Evolutionary conservation across 805 yeast species (phyloP), one percentile per base, ranked within the genome.

Genomic region (Spathaspora arborariae): DNA sequence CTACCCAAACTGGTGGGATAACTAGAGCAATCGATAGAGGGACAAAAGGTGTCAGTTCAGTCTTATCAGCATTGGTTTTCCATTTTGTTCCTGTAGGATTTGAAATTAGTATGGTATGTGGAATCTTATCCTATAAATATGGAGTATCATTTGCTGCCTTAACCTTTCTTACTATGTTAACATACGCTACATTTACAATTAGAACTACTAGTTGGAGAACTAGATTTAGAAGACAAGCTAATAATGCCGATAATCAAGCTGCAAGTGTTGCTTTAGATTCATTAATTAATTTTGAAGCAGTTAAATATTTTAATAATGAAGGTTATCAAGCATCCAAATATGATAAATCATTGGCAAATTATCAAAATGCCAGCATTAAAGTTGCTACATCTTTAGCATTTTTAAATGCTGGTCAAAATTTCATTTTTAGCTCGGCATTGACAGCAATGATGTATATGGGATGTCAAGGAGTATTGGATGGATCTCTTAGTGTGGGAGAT

Each of bases 401-500:
- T 57, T 70, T 87, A 50, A 87, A 87, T 53, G 75, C 89, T 0
- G 95, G 95, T 15, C 95, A 87, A 62, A 86, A 84, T 59, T 56
- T 85, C 46, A 87, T 87, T 26, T 87, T 87, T 67, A 88, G 97
- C 0, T 67, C 87, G 36, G 98, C 99, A 1, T 71, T 94, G 52
- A 94, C 99, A 1, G 87, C 84, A 1, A 94, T 94, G 95, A 94
- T 94, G 99, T 94, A 88, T 64, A 84, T 94, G 96, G 97, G 97
- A 13, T 88, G 96, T 57, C 81, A 82, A 46, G 98, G 98, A 21
- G 94, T 94, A n/a, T 82, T 89, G 11, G 65, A 78, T 2, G 96
- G 96, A 0, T 65, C 80, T 0, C 70, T 94, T 46, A 85, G 95
- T 0, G 97, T 94, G 18, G 99, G 99, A 55, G 99, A 94, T 62